Conservation (phyloP, 2,329 filamentous ascomycete genomes). For the Colletotrichum endophyticum region DNA sequence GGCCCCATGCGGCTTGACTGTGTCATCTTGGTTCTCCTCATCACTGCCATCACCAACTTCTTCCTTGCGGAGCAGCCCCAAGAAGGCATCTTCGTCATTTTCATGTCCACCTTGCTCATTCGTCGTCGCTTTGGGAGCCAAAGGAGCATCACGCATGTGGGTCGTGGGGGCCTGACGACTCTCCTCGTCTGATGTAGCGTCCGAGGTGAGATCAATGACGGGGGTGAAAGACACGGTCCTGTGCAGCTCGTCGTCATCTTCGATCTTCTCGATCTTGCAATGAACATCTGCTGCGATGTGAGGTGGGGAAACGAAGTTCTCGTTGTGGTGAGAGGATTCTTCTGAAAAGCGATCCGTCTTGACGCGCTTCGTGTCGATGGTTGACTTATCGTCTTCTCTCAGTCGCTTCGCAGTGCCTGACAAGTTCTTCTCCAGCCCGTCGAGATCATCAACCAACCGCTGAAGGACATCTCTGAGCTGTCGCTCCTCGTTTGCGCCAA, state of each 20-base stretch:
- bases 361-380: neutral
- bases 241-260: neutral
- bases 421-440: neutral
- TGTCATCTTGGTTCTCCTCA: neutral
- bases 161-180: neutral
- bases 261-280: neutral
- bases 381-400: rapidly evolving
- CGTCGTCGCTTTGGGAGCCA: neutral
- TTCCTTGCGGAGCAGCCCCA: no score
- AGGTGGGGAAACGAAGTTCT: rapidly evolving
- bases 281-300: rapidly evolving
- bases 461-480: no score
- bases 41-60: neutral
- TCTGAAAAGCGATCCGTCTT: rapidly evolving
- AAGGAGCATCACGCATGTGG: rapidly evolving
- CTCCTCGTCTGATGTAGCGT: neutral
- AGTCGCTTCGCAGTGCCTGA: rapidly evolving
- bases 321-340: rapidly evolving
- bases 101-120: rapidly evolving
- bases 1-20: no score
- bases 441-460: no score
- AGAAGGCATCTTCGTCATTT: rapidly evolving
- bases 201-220: neutral
- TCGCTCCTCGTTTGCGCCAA: no score
- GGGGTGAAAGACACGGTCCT: rapidly evolving